These are phyloP conservation scores for Candolleomyces efflorescens DNA, from an alignment of 768 basidiomycete genomes.

Conservation along the genomic window DNA sequence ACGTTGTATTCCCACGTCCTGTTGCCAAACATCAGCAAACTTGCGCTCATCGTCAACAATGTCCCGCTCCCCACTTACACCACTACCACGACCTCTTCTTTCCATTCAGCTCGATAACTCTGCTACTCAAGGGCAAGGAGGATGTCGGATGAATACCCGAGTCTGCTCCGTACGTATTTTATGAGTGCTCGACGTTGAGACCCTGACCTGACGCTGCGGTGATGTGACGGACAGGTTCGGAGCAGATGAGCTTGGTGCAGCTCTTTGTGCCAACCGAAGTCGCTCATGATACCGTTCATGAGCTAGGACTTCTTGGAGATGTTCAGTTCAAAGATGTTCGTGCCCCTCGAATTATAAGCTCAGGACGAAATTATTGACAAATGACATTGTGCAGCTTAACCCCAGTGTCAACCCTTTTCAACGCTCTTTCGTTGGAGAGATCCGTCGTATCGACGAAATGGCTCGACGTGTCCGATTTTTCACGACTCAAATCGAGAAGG, in stretches of 20 bases:
- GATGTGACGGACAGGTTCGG: conserved; percentile 64
- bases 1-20: too few species aligned
- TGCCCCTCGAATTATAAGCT: background rate
- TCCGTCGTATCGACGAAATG: conserved; percentile 95
- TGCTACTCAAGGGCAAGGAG: background rate
- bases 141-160: conserved; percentile 82
- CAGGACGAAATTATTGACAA: background rate
- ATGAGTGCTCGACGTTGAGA: background rate
- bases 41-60: too few species aligned
- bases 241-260: conserved; percentile 97
- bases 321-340: conserved; percentile 97
- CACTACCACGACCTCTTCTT: too few species aligned
- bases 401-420: conserved; percentile 96
- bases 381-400: conserved; percentile 65
- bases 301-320: conserved; percentile 92
- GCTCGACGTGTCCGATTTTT: conserved; percentile 93
- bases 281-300: conserved; percentile 93
- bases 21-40: too few species aligned
- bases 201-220: conserved; percentile 10
- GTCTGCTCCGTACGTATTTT: conserved; percentile 66
- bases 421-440: conserved; percentile 95
- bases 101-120: too few species aligned
- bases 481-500: conserved; percentile 76
- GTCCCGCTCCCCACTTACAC: too few species aligned
- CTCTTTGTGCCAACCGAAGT: conserved; percentile 97